Evolutionary conservation across 164 flowering plant genomes (phyloP), one percentile per base, ranked within the genome.

Genomic region (Euptelea pleiosperma): DNA sequence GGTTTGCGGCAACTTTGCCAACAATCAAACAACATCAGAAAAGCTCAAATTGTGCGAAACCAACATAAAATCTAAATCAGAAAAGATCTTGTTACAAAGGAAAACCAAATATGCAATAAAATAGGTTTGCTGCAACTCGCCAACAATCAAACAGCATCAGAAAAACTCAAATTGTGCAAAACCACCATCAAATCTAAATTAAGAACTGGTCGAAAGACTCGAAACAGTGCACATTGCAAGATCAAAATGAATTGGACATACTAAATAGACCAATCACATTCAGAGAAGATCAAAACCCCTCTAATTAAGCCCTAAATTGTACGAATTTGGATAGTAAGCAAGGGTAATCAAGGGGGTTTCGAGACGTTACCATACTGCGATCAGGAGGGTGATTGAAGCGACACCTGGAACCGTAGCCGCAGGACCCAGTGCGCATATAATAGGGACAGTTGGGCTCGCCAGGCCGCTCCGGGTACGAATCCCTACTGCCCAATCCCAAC

Each of bases 381-480:
- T 87, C 81, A 9, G 74, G 86, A 29, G 97, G 97, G 60, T 89
- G 97, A 65, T 87, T 80, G 63, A 63, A 87, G 11, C 97, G 82
- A 65, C 97, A 89, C 70, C 87, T 72, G 57, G 64, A 57, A 11
- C 95, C 97, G 36, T 75, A 89, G 4, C 89, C 83, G 47, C 96
- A 89, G 35, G 65, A 67, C 60, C 96, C 96, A 11, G 87, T 89
- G 8, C 88, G 77, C 87, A 87, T 75, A 52, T 85, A 89, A 70
- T 77, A 85, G 8, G 64, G 75, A 46, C 96, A 89, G 58, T 80
- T 79, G 14, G 82, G 70, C 62, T 71, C 77, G 22, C 89, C 91
- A 3, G 74, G 82, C 8, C 94, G 81, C 73, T 89, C 88, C 55
- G 96, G 96, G 68, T 81, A 87, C 45, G 74, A 62, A 29, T 81